phyloP scores from a whole-genome alignment of 768 basidiomycete species.

The Leccinum arenicola region DNA sequence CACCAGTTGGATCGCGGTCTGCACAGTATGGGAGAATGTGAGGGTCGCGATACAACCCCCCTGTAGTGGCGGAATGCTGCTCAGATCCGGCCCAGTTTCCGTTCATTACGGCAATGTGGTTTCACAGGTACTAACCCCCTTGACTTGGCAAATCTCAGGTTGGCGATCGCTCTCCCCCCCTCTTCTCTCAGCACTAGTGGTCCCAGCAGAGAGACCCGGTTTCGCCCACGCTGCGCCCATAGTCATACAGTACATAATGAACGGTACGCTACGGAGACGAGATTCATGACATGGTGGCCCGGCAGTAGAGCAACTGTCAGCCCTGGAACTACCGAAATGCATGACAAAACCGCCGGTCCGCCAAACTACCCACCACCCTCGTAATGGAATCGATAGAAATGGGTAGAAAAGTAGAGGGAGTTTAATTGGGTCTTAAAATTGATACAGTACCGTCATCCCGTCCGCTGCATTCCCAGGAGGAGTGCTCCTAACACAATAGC shows the following conservation, averaged over 20 bases:
- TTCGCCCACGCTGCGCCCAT: neutral
- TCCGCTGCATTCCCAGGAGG: neutral
- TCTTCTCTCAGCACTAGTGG: neutral
- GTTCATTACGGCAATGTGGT: constrained; percentile 28
- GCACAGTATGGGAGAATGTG: constrained; percentile 1
- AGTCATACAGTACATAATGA: constrained; percentile 15
- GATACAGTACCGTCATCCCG: neutral
- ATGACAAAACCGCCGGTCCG: constrained; percentile 19
- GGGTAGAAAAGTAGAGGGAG: constrained; percentile 9
- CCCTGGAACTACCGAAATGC: constrained; percentile 9
- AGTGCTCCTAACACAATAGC: neutral
- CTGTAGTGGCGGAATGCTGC: constrained; percentile 20
- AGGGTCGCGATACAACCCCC: constrained; percentile 7
- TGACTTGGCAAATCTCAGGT: constrained; percentile 21
- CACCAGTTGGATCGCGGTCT: neutral
- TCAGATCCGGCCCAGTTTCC: constrained; percentile 11
- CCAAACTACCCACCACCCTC: constrained; percentile 11
- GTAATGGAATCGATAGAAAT: constrained; percentile 19
- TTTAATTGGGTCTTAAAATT: neutral
- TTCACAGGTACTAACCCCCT: constrained; percentile 3
- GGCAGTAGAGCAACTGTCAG: neutral
- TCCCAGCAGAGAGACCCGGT: neutral
- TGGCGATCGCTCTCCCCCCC: constrained; percentile 19
- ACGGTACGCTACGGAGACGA: neutral
- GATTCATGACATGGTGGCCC: neutral